phyloP scores from a whole-genome alignment of 768 basidiomycete genomes.

The Fomitopsis pulvina region DNA sequence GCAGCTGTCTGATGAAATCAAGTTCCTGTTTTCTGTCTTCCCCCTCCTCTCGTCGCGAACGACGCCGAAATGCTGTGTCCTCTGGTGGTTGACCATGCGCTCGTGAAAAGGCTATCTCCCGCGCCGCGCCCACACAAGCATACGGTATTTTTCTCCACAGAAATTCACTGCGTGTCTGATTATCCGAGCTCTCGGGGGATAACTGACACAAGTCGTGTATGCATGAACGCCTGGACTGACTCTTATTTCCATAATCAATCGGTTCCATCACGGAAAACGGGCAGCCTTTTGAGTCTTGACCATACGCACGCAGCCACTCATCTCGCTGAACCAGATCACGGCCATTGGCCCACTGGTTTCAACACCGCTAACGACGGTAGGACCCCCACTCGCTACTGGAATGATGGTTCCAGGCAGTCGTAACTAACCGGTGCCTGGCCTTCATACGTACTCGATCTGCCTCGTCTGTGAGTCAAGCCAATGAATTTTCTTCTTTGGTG shows the following conservation, averaged over 20 bases:
- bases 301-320: background rate
- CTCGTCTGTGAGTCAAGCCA: constrained; percentile 1
- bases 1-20: background rate
- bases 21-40: background rate
- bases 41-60: background rate
- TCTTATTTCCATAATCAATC: background rate
- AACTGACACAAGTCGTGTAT: background rate
- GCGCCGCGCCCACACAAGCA: background rate
- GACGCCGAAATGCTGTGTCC: background rate
- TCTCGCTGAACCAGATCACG: constrained; percentile 1
- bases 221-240: background rate
- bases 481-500: background rate
- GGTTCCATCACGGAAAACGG: background rate
- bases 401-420: constrained; percentile 1
- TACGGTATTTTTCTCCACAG: background rate
- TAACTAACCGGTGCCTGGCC: constrained; percentile 3
- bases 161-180: background rate
- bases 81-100: background rate
- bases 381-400: background rate
- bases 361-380: background rate
- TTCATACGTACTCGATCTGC: constrained; percentile 1
- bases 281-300: background rate
- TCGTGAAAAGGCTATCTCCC: background rate
- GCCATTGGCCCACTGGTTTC: background rate
- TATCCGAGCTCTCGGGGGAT: background rate